Evolutionary conservation across 176 grass and related monocot species (phyloP).

Genomic region (Rhynchospora pubera): DNA sequence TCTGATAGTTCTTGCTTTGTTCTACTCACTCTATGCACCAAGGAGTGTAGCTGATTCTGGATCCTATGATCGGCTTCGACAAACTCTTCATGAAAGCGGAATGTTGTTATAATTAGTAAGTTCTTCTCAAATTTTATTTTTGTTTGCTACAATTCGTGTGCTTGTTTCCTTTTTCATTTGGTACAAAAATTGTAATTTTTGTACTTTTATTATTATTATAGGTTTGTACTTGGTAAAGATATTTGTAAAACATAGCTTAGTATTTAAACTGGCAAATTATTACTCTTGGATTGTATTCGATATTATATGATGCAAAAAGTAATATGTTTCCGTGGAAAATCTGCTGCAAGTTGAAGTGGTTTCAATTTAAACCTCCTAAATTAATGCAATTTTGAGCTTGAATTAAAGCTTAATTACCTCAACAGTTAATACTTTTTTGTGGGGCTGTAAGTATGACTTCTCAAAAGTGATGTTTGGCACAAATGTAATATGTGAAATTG

Average conservation of each 20-base stretch:
- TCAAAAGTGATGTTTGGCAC: no score
- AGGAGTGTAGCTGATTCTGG: neutral
- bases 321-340: no score
- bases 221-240: neutral
- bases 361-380: no score
- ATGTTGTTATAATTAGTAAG: neutral
- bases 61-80: neutral
- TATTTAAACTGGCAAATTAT: neutral
- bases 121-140: neutral
- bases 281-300: neutral
- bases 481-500: no score
- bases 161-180: neutral
- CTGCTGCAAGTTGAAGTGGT: no score
- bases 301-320: no score
- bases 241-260: neutral
- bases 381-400: no score
- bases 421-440: no score
- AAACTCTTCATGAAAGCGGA: constrained; percentile 2
- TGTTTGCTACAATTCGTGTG: neutral
- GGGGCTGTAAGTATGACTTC: no score
- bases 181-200: neutral
- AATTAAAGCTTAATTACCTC: no score
- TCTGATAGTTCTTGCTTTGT: neutral
- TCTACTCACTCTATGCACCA: neutral
- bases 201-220: neutral